Evolutionary conservation across 176 grass and related monocot genomes (phyloP).

Genomic region (Areca catechu): DNA sequence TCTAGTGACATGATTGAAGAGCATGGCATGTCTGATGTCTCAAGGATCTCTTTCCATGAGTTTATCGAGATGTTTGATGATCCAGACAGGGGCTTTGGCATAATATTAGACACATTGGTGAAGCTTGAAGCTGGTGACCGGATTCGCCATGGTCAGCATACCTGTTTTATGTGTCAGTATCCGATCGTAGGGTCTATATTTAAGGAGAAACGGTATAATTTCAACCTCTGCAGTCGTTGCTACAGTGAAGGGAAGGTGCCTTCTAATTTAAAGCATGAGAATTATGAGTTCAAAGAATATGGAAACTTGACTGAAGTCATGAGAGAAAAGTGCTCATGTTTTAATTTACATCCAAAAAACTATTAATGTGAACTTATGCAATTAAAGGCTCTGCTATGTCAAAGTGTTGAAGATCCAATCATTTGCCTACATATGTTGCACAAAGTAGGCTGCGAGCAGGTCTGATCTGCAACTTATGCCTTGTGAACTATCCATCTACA

Average conservation of each 20-base stretch:
- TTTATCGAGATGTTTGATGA: constrained; percentile 99
- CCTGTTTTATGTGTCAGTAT: constrained; percentile 75
- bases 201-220: constrained; percentile 73
- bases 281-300: constrained; percentile 96
- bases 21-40: constrained; percentile 88
- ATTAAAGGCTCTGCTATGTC: constrained; percentile 9
- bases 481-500: constrained; percentile 46
- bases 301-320: constrained; percentile 64
- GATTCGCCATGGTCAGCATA: constrained; percentile 70
- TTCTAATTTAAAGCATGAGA: constrained; percentile 67
- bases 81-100: constrained; percentile 88
- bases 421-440: constrained; percentile 30
- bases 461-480: constrained; percentile 29
- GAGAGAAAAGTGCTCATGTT: constrained; percentile 77
- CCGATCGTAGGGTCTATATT: constrained; percentile 92
- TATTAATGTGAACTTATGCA: constrained; percentile 52
- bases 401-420: not conserved
- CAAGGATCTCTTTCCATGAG: constrained; percentile 80
- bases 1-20: constrained; percentile 84
- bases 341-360: constrained; percentile 60
- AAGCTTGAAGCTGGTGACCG: constrained; percentile 93
- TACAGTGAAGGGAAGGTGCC: constrained; percentile 99
- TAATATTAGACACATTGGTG: constrained; percentile 60
- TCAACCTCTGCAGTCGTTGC: constrained; percentile 84
- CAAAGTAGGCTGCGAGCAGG: constrained; percentile 29